Evolutionary conservation across 306 rosid genomes (phyloP).

Genomic region (Datisca glomerata): DNA sequence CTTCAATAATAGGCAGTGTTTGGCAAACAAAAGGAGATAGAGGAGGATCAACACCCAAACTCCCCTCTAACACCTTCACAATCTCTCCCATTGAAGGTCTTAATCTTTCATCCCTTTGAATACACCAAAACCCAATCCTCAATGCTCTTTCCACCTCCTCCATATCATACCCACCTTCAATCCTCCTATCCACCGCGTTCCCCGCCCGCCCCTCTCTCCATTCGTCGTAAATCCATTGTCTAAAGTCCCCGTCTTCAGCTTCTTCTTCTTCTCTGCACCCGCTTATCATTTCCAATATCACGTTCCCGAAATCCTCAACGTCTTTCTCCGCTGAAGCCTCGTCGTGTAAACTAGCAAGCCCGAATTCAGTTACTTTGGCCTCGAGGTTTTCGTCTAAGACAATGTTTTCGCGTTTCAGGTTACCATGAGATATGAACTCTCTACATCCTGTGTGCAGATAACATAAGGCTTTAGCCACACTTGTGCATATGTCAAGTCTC

Average conservation of each 20-base stretch:
- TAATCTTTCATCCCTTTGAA: conserved; percentile 42
- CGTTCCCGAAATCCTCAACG: conserved; percentile 54
- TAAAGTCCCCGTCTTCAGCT: conserved; percentile 23
- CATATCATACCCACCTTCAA: conserved; percentile 21
- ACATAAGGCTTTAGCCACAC: conserved; percentile 54
- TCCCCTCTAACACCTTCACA: conserved; percentile 66
- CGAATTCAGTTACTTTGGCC: conserved; percentile 56
- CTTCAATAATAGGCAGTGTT: not conserved
- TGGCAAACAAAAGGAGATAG: conserved; percentile 44
- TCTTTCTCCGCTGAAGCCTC: conserved; percentile 53
- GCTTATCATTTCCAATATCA: conserved; percentile 40
- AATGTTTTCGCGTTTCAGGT: conserved; percentile 47
- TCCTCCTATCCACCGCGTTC: conserved; percentile 43
- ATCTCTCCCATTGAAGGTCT: conserved; percentile 75
- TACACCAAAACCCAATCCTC: conserved; percentile 76
- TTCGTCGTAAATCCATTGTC: conserved; percentile 49
- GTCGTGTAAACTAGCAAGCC: conserved; percentile 33
- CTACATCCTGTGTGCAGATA: conserved; percentile 71
- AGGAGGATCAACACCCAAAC: conserved; percentile 53
- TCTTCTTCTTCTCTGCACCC: too few species aligned
- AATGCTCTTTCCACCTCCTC: conserved; percentile 50
- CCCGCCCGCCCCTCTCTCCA: conserved; percentile 39
- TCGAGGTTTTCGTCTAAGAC: conserved; percentile 44
- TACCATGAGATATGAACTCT: conserved; percentile 70
- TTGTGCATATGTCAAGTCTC: conserved; percentile 52